phyloP scores from a whole-genome alignment of 257 asterid genomes.

The Solanum rostratum region DNA sequence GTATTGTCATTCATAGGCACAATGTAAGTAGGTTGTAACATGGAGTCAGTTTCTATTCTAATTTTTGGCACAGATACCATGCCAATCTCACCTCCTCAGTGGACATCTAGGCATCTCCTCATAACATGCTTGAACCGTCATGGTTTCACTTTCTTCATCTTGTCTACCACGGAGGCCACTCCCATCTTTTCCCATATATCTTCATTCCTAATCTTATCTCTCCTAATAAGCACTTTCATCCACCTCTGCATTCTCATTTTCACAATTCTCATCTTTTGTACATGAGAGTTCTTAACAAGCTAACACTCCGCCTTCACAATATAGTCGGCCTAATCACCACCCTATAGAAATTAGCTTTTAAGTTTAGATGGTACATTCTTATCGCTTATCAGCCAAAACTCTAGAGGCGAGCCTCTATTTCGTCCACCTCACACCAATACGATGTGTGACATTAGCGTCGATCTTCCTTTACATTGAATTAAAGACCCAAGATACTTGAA shows the following conservation, averaged over 20 bases:
- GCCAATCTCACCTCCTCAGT: background rate
- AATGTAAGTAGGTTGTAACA: background rate
- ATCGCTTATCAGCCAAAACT: background rate
- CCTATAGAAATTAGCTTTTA: background rate
- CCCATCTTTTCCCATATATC: background rate
- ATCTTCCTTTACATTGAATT: background rate
- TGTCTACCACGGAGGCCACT: background rate
- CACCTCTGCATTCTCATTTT: background rate
- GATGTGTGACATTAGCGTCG: background rate
- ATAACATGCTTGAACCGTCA: background rate
- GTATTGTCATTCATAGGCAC: background rate
- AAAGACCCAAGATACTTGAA: background rate
- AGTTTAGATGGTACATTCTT: background rate
- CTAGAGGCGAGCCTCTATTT: background rate
- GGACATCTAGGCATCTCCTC: background rate
- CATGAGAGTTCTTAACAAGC: background rate
- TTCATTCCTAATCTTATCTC: background rate
- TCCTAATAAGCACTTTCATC: background rate
- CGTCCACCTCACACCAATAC: background rate
- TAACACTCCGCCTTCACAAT: background rate
- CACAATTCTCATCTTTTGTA: background rate
- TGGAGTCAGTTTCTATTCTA: background rate
- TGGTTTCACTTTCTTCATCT: background rate
- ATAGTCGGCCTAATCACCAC: background rate
- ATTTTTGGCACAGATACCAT: background rate